Evolutionary conservation across 2,329 filamentous ascomycete genomes (phyloP), one percentile per base, ranked within the genome.

Genomic region (Teratosphaeria zuluensis): DNA sequence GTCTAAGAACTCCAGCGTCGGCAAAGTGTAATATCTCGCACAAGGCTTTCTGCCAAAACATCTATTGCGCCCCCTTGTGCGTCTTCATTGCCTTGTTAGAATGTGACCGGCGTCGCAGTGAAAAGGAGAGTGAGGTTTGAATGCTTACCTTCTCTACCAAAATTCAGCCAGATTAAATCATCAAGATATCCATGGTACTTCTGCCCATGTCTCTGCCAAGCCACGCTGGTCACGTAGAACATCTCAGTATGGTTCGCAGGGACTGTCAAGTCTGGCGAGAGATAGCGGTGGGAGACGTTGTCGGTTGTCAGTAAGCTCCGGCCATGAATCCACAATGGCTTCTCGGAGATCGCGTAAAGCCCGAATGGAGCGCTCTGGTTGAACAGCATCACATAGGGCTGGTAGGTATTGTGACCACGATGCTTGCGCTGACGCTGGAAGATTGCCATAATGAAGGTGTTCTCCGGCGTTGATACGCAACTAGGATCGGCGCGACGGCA

Each of bases 151-250:
- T 85, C 82, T 35, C 83, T 77, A 0, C 82, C 82, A 66, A 85
- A 84, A 0, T 70, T 75, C 2, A 85, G 51, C 48, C 84, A 78
- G 12, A 84, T 19, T 12, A 78, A 75, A 63, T 85, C 82, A 61
- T 84, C 82, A 7, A 80, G 60, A 58, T 78, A 83, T 0, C 82
- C 83, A 64, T 84, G 79, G 61, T 84, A 84, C 33, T 67, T 76
- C 61, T 76, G 70, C 0, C 73, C 75, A 0, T 68, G 67, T 0
- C 61, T 66, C 65, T 78, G 82, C 82, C 83, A 85, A 59, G 75
- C 80, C 38, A 84, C 77, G 0, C 77, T 80, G 0, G 80, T 84
- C 0, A 84, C 72, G 61, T 84, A 85, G 31, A 85, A 70, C 80
- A 84, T 82, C 63, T 83, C 79, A 0, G 76, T 77, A 31, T 75